These are phyloP conservation scores for Cystobasidium slooffiae DNA, from an alignment of 1,284 basidiomycete species.

Conservation along the genomic window DNA sequence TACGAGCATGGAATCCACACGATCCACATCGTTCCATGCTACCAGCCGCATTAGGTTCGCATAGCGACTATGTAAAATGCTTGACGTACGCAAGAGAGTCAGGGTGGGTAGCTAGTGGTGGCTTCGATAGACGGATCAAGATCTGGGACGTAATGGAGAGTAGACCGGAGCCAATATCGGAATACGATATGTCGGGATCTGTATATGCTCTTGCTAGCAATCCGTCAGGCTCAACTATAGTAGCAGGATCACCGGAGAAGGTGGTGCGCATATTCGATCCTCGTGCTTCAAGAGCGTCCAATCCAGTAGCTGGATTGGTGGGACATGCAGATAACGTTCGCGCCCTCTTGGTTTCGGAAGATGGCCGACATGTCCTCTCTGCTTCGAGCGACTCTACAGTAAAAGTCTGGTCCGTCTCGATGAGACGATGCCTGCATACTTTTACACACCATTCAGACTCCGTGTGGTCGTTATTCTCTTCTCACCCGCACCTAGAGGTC, in stretches of 20 bases:
- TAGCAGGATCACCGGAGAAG: slow-evolving; percentile 86
- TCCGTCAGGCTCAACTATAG: slow-evolving; percentile 77
- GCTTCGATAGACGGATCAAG: slow-evolving; percentile 90
- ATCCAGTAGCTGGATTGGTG: slow-evolving; percentile 69
- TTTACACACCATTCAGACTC: slow-evolving; percentile 95
- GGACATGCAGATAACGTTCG: slow-evolving; percentile 98
- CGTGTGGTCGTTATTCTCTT: slow-evolving; percentile 89
- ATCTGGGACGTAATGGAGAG: slow-evolving; percentile 79
- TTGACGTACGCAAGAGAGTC: slow-evolving; percentile 76
- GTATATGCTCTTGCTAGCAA: slow-evolving; percentile 60
- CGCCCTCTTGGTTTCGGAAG: slow-evolving; percentile 82
- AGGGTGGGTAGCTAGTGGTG: slow-evolving; percentile 88
- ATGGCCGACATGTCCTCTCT: slow-evolving; percentile 81
- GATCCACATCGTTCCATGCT: slow-evolving; percentile 64
- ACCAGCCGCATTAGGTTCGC: slow-evolving; percentile 75
- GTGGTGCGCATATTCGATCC: slow-evolving; percentile 93
- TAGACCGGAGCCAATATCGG: slow-evolving; percentile 54
- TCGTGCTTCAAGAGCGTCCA: slow-evolving; percentile 63
- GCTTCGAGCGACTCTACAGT: slow-evolving; percentile 81
- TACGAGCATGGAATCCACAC: slow-evolving; percentile 94
- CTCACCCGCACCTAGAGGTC: slow-evolving; percentile 81
- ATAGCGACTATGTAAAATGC: slow-evolving; percentile 89
- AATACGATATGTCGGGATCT: slow-evolving; percentile 51
- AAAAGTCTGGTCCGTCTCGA: slow-evolving; percentile 85
- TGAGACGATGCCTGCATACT: slow-evolving; percentile 89